These are phyloP conservation scores for Panicum miliaceum DNA, from an alignment of 176 grass and related monocot genomes.

Conservation along the genomic window DNA sequence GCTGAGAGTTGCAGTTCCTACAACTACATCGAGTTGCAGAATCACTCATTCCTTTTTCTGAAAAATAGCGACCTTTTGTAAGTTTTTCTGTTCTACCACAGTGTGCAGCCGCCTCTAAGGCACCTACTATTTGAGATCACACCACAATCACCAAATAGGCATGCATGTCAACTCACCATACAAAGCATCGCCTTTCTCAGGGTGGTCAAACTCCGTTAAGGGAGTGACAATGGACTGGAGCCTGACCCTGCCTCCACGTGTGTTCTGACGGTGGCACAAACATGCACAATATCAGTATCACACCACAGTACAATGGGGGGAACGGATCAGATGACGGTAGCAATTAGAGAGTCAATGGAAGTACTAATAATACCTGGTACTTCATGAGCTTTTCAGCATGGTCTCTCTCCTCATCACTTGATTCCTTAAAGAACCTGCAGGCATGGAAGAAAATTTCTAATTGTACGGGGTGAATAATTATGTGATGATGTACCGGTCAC, in stretches of 20 bases:
- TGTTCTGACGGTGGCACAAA: constrained; percentile 44
- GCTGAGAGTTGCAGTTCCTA: background rate
- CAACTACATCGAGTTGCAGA: background rate
- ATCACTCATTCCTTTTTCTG: background rate
- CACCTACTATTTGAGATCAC: background rate
- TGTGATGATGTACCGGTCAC: background rate
- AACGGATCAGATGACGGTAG: background rate
- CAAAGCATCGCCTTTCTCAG: constrained; percentile 91
- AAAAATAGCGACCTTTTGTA: background rate
- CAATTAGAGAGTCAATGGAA: background rate
- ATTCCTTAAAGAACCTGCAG: constrained; percentile 88
- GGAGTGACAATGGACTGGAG: constrained; percentile 58
- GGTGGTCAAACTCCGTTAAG: constrained; percentile 79
- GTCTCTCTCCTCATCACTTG: constrained; percentile 69
- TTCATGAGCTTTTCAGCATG: constrained; percentile 87
- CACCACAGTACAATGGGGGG: background rate
- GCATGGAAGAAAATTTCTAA: background rate
- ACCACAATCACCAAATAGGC: background rate
- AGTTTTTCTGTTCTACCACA: background rate
- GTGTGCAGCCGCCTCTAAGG: background rate
- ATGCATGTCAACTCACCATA: constrained; percentile 56
- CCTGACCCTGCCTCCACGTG: constrained; percentile 63
- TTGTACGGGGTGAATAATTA: background rate
- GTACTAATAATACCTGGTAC: constrained; percentile 61
- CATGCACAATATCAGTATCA: background rate